A percentile compares a stretch with the other conserved stretches of the same genome.
Evolutionary conservation across 176 grass and related monocot genomes (phyloP).

Genomic region (Zea mays): Zm-B73-REFERENCE-NAM-5.0 NC_050104.1:143372001-143372500

Average conservation of each 20-base stretch:
- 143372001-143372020: conserved; percentile 16
- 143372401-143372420: conserved; percentile 14
- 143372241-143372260: background rate
- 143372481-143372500: too few species aligned
- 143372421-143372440: background rate
- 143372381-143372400: background rate
- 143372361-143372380: background rate
- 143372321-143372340: conserved; percentile 1
- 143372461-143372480: too few species aligned
- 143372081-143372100: conserved; percentile 7
- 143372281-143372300: background rate
- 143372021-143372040: conserved; percentile 99
- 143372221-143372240: background rate
- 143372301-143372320: background rate
- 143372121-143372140: background rate
- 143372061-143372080: conserved; percentile 52
- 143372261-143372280: conserved; percentile 4
- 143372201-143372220: background rate
- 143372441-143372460: too few species aligned
- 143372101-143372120: background rate
- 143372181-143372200: background rate
- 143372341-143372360: background rate
- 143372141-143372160: conserved; percentile 15
- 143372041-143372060: conserved; percentile 95
- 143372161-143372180: background rate